Evolutionary conservation across 441 rosid species (phyloP), one percentile per base, ranked within the genome.

Genomic region (Pelargonium exstipulatum): DNA sequence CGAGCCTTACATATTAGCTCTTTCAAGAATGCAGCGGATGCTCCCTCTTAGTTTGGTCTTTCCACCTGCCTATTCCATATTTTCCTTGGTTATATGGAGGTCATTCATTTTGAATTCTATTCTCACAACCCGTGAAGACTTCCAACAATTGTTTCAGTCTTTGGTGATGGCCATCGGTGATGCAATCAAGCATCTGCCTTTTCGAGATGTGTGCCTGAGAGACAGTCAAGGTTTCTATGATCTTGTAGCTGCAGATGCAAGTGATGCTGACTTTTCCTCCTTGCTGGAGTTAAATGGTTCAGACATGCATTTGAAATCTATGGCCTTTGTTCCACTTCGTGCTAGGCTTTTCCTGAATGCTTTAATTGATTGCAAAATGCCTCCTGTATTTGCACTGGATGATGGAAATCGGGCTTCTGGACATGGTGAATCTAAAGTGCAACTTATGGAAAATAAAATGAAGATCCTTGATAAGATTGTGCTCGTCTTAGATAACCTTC

Each of bases 1-100:
- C 29, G 95, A 93, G 77, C 90, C 92, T 68, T 87, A 88, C 22
- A 69, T 91, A 49, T 85, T 88, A 75, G 97, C 98, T 80, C 82
- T 96, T 74, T 90, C 91, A 58, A 89, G 96, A 83, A 93, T 93
- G 97, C 99, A 96, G 80, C 87, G 90, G 71, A 78, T 88, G 83
- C 92, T 96, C 42, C 97, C 98, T 55, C 83, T 93, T 67, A 78
- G 81, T 68, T 87, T 93, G 86, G 97, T 93, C 69, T 87, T 93
- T 71, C 99, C 96, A 43, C 98, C 99, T 40, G 96, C 97, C 26
- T 93, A 84, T 80, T 82, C 91, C 55, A 87, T 96, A 76, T 83
- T 91, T 76, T 95, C 97, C 10, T 87, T 90, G 77, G 85, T 93
- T 72, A 71, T 83, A 14, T 96, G 99, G 99, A 86, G 84, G 77